Conservation (phyloP, 2,329 filamentous ascomycete genomes). For the Trichophyton rubrum region DNA sequence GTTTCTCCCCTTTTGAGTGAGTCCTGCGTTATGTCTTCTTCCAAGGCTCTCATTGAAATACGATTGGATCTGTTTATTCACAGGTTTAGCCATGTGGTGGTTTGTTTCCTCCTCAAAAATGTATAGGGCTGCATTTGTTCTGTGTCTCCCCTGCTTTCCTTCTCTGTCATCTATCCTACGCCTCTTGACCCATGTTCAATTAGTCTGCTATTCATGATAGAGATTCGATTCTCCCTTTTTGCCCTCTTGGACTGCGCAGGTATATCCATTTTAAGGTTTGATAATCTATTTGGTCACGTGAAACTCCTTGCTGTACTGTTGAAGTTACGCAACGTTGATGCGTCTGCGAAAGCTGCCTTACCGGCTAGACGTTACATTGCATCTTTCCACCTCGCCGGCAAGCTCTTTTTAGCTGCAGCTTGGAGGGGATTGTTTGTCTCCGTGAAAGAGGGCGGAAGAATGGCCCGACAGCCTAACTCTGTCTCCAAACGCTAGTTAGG, state of each 20-base stretch:
- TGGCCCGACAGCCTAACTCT: background rate
- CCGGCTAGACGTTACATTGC: no score
- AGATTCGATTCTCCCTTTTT: background rate
- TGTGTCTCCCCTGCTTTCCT: background rate
- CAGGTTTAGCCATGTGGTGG: background rate
- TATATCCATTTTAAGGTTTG: background rate
- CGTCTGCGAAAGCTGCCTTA: no score
- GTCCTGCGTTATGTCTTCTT: background rate
- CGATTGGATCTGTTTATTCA: background rate
- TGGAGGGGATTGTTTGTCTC: no score
- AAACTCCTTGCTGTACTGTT: no score
- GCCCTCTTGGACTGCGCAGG: background rate
- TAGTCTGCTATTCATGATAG: background rate
- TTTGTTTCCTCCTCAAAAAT: background rate
- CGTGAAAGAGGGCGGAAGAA: no score
- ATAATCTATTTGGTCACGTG: background rate
- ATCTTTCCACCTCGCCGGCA: no score
- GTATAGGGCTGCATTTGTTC: conserved; percentile 1
- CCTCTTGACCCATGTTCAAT: background rate
- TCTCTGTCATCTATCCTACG: background rate
- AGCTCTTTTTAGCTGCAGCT: no score
- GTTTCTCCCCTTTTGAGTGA: background rate
- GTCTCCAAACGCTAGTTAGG: background rate
- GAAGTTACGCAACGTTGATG: no score
- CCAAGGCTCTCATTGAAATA: background rate